phyloP scores from a whole-genome alignment of 208 protist species.

The Crithidia mellificae region DNA sequence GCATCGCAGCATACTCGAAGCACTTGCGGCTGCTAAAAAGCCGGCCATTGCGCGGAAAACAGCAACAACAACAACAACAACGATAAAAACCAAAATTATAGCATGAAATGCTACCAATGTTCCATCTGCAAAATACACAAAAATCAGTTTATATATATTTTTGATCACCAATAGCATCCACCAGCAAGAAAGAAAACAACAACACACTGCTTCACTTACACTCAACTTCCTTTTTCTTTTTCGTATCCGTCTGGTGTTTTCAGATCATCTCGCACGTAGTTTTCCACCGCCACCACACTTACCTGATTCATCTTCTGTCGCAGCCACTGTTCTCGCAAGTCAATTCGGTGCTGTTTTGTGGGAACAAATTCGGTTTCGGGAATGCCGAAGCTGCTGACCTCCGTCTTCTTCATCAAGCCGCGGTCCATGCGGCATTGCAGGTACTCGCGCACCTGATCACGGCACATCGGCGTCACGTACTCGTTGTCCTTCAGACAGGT shows the following conservation, averaged over 20 bases:
- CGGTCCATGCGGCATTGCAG: constrained; percentile 87
- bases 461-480: constrained; percentile 84
- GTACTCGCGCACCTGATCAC: constrained; percentile 73
- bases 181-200: constrained; percentile 4
- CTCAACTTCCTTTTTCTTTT: constrained; percentile 27
- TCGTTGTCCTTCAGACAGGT: constrained; percentile 78
- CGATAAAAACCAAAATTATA: background rate
- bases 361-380: constrained; percentile 84
- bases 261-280: constrained; percentile 74
- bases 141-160: too few relatives aligned
- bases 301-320: constrained; percentile 82
- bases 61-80: too few relatives aligned
- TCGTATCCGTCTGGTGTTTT: constrained; percentile 69
- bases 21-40: too few relatives aligned
- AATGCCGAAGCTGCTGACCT: constrained; percentile 74
- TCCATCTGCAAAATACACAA: too few relatives aligned
- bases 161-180: too few relatives aligned
- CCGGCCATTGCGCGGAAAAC: too few relatives aligned
- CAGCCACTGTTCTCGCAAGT: constrained; percentile 76
- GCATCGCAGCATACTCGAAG: too few relatives aligned
- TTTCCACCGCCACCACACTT: constrained; percentile 67
- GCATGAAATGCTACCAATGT: too few relatives aligned
- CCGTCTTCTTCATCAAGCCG: constrained; percentile 82
- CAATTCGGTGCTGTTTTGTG: constrained; percentile 69
- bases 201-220: background rate